phyloP scores from a whole-genome alignment of 345 rosid species.

The Populus alba region DNA sequence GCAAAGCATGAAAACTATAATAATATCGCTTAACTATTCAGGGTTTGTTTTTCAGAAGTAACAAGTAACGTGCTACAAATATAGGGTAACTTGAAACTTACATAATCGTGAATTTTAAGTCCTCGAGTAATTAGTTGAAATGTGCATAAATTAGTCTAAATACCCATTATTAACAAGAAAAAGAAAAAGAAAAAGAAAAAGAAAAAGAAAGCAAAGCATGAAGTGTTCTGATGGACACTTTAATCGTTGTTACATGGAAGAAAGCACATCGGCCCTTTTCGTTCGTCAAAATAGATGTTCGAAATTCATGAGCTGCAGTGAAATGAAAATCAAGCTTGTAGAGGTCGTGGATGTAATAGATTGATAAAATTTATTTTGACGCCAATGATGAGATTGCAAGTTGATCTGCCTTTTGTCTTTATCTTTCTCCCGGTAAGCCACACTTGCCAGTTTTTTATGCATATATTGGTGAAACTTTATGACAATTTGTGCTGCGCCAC shows the following conservation, averaged over 20 bases:
- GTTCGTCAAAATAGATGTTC: background rate
- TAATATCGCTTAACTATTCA: too few species aligned
- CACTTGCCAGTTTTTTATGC: background rate
- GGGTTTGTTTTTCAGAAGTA: too few species aligned
- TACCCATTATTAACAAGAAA: too few species aligned
- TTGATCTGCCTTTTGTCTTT: too few species aligned
- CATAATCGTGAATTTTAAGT: fast-evolving
- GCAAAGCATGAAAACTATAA: background rate
- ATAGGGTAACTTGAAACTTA: too few species aligned
- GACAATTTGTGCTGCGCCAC: too few species aligned
- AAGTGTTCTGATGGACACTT: background rate
- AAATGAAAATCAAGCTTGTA: background rate
- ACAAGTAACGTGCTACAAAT: too few species aligned
- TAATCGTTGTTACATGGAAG: background rate
- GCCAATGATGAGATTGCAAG: background rate
- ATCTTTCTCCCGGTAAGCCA: too few species aligned
- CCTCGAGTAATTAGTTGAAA: fast-evolving
- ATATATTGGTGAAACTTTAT: background rate
- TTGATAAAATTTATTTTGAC: background rate
- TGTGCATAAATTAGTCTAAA: fast-evolving
- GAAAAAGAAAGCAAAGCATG: background rate
- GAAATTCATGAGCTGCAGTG: too few species aligned
- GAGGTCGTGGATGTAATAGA: background rate
- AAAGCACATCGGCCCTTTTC: background rate
- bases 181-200: too few species aligned